These are phyloP conservation scores for Paraglomus brasilianum DNA, from an alignment of 192 early-diverging fungal genomes.

Conservation along the genomic window DNA sequence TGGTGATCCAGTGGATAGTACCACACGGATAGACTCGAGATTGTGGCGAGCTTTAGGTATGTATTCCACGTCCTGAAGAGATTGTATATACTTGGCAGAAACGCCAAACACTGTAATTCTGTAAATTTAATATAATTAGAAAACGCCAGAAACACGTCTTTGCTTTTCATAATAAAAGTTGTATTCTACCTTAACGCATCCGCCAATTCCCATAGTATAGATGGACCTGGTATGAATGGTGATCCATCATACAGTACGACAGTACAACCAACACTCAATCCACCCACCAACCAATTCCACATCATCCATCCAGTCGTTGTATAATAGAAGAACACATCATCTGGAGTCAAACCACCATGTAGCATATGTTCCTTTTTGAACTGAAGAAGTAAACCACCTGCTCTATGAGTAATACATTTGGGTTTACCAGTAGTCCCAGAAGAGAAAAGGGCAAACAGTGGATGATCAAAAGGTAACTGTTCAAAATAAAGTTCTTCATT, in stretches of 20 bases:
- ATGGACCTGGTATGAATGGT: slow-evolving; percentile 83
- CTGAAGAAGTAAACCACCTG: slow-evolving; percentile 88
- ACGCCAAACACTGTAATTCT: slow-evolving; percentile 89
- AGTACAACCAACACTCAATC: slow-evolving; percentile 73
- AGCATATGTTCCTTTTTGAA: slow-evolving; percentile 93
- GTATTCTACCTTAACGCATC: slow-evolving; percentile 58
- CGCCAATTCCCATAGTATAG: slow-evolving; percentile 73
- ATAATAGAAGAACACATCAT: slow-evolving; percentile 90
- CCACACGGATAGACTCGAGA: slow-evolving; percentile 63
- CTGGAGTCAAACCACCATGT: slow-evolving; percentile 69
- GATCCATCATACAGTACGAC: slow-evolving; percentile 92
- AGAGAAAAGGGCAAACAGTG: slow-evolving; percentile 87
- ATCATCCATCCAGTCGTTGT: slow-evolving; percentile 98
- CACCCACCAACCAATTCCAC: slow-evolving; percentile 97
- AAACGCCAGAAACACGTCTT: neutral
- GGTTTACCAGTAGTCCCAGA: slow-evolving; percentile 95
- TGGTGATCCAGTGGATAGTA: slow-evolving; percentile 95
- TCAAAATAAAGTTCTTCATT: slow-evolving; percentile 63
- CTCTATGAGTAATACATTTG: slow-evolving; percentile 95
- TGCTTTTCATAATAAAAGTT: neutral
- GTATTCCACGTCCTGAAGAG: slow-evolving; percentile 73
- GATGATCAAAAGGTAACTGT: slow-evolving; percentile 89
- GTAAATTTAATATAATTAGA: neutral
- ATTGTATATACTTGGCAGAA: slow-evolving; percentile 95
- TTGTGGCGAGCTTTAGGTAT: slow-evolving; percentile 61